Evolutionary conservation across 2,329 filamentous ascomycete genomes (phyloP), one percentile per base, ranked within the genome.

Genomic region (Penicillium sp.): DNA sequence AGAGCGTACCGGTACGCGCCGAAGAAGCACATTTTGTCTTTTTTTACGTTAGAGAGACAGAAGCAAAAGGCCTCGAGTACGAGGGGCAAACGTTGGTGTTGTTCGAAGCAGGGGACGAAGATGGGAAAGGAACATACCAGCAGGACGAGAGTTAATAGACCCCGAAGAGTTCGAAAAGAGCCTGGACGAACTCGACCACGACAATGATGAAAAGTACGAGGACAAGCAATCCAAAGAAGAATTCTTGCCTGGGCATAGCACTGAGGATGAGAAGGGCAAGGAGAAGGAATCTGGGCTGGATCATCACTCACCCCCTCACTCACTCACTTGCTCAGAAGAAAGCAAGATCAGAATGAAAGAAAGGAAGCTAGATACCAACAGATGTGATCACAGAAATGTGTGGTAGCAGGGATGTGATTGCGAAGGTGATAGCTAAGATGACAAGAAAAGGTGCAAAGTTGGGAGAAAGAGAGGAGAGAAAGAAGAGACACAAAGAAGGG

Each of bases 21-120:
- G 18, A 54, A 58, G 3, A 35, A 28, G 23, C 56, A 58, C 56
- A 58, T 58, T 40, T 51, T 58, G 14, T 14, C 38, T 35, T 21
- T 35, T 33, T 45, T 24, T 47, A 4, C 38, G 12, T 3, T 14
- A 35, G 30, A 35, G n/a, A 35, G 30, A 5, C 9, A 35, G 12
- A 9, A 35, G 16, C 8, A 35, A 35, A 3, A 14, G 16, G 30
- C 14, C 30, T 42, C 30, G 18, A 20, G 21, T 16, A 16, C 18
- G 43, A 35, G 14, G 14, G 14, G 30, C 11, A 24, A 50, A 21
- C 16, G 47, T 21, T 33, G 30, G 5, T 18, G 11, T 2, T 24
- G 28, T 9, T 33, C 28, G 9, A 33, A 11, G 12, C 5, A 33
- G 9, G 5, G 5, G 16, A 35, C 30, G 30, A 35, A 30, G 20